Base-by-base conservation (phyloP, 192 early-diverging fungal species). In the Coemansia sp. region DNA sequence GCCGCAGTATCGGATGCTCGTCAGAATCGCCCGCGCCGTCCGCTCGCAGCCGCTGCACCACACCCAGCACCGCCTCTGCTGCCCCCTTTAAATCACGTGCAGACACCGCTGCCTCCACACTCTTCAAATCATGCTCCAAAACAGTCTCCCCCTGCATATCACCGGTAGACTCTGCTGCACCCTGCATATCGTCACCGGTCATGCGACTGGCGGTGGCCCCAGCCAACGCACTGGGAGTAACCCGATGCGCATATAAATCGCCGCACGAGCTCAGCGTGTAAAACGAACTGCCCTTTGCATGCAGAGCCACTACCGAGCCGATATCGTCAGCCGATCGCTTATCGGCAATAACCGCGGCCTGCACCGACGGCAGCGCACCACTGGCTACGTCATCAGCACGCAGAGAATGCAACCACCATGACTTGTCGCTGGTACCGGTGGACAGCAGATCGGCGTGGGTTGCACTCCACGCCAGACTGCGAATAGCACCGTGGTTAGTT, bases 381-480 rank as follows among this genome's bases (percentile, higher is more conserved):
- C 18, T 57, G 11, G 12, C 56, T 3, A 47, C 40, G 14, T n/a
- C 65, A 11, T 37, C 58, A 0, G 54, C 49, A 18, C 72, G 70
- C 64, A 83, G 50, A 17, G 82, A 56, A 69, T 86, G 87, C 25
- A 86, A 76, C 55, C 86, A 75, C 75, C 83, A 84, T 20, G 81
- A 56, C 20, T 78, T 57, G 68, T 89, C 88, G 56, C 71, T 70
- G 18, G 84, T 81, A 1, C 80, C 88, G 0, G 85, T 87, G 0
- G 87, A 40, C 36, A 92, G 49, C 24, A 88, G 70, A 25, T 90
- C 87, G 34, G 78, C 76, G 69, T 90, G 88, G 0, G 86, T 85
- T 14, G 85, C 83, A 37, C 88, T 89, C 90, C 90, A 92, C 15
- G 83, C 68, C n/a, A 81, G 28, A 50, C 73, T 71, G 11, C 61